A percentile compares a stretch with the other conserved stretches of the same genome.
Conservation (phyloP, 768 basidiomycete species). For the Mycena vulgaris region DNA sequence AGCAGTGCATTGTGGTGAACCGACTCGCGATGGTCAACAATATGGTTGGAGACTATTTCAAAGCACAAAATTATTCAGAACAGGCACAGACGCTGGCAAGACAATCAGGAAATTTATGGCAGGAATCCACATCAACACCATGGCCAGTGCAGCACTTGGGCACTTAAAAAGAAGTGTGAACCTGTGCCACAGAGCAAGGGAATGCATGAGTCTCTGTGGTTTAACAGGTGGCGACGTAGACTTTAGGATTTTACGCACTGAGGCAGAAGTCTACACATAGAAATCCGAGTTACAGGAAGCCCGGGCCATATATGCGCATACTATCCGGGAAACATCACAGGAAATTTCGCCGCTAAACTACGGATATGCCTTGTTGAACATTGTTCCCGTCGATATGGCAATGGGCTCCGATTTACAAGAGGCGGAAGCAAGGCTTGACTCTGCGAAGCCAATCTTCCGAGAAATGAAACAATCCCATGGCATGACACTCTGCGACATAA, state of each 20-base stretch:
- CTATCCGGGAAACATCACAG: not conserved
- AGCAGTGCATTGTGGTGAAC: not conserved
- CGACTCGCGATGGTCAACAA: not conserved
- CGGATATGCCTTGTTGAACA: not conserved
- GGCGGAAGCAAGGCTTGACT: not conserved
- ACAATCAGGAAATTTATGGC: not conserved
- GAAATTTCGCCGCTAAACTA: not conserved
- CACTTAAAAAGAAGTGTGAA: not conserved
- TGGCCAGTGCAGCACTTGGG: not conserved
- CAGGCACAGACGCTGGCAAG: not conserved
- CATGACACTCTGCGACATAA: not conserved
- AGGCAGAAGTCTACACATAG: not conserved
- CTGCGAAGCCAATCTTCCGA: not conserved
- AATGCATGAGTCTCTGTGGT: not conserved
- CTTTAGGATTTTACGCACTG: not conserved
- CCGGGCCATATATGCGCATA: not conserved
- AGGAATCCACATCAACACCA: not conserved
- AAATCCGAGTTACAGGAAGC: slow-evolving; percentile 9
- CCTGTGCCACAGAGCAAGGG: slow-evolving; percentile 3
- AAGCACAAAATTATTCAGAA: not conserved
- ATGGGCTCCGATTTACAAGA: not conserved
- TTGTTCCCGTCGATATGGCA: not conserved
- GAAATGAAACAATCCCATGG: not conserved
- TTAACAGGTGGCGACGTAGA: not conserved
- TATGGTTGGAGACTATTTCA: not conserved